Base-by-base conservation (phyloP, 1,284 basidiomycete species). In the Mycosarcoma mackinlayi region DNA sequence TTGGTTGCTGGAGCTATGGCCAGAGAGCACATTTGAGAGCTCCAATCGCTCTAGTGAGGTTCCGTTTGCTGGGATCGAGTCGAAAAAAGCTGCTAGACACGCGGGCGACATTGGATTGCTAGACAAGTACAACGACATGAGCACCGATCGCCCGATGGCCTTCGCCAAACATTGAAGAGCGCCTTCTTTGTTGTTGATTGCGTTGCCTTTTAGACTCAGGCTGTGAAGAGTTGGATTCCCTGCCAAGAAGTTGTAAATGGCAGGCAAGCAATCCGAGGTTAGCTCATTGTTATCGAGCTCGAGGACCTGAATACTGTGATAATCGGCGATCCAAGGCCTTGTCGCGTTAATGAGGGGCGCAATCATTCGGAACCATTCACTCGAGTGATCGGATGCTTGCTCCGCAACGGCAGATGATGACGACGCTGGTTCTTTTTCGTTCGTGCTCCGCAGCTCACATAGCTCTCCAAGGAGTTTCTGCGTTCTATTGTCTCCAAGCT, bases 61-160 rank as follows among this genome's bases (percentile, higher is more conserved):
- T 3, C 67, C 67, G 1, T 19, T 38, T 13, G 49, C 14, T 2
- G 68, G 62, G 1, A 71, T 37, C 18, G 54, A 45, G 23, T 71
- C 68, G 27, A 71, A 27, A 18, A 71, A 66, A 19, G 68, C 53
- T 6, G 49, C 27, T 5, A 71, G 8, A 10, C 45, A 52, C 7
- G 42, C 23, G 1, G 37, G 10, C 24, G 30, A 39, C 23, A 71
- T 65, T 16, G 62, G 62, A 31, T 65, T 71, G 13, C 37, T 51
- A 0, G 53, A 53, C 4, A 71, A 18, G 19, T 5, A 27, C 8
- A 71, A 16, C 4, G 11, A 2, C 9, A 54, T 48, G 3, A 71
- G 58, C 8, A 14, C 35, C 1, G 62, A 66, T 3, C 8, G 6
- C 9, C 58, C 62, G 1, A 71, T 5, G 4, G 50, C 50, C 16